Conservation (phyloP, 768 basidiomycete species). For the Termitomyces sp. region DNA sequence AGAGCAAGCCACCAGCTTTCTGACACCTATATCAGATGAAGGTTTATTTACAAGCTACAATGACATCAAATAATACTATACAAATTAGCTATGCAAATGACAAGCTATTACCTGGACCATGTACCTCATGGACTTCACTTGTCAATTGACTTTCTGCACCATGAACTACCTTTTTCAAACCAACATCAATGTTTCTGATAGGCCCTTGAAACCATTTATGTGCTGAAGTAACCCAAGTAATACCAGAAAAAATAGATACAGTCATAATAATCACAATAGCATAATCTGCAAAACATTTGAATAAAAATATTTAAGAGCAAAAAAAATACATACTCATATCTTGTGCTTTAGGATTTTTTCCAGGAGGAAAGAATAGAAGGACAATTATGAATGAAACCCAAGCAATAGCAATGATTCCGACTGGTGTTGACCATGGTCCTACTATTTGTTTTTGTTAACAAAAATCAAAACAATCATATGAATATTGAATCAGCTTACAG, state of each 20-base stretch:
- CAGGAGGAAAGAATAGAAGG: not conserved
- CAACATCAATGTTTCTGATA: not conserved
- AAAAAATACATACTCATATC: not conserved
- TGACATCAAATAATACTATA: no score
- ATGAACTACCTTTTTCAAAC: not conserved
- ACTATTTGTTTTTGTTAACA: not conserved
- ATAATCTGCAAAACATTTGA: not conserved
- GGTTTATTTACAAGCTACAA: no score
- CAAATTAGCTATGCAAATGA: not conserved
- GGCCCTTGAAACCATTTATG: conserved; percentile 1
- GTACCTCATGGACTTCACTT: no score
- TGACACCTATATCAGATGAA: no score
- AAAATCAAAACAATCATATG: not conserved
- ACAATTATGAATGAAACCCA: not conserved
- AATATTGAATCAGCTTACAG: not conserved
- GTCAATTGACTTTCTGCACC: not conserved
- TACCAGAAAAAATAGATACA: not conserved
- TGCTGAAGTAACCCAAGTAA: not conserved
- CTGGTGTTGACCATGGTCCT: not conserved
- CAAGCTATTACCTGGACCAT: not conserved
- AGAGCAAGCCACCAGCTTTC: no score
- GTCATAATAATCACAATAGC: not conserved
- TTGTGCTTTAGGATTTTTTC: not conserved
- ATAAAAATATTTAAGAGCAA: not conserved
- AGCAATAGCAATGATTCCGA: not conserved